Base-by-base conservation (phyloP, 805 yeast species). In the Hanseniaspora mollemarum region DNA sequence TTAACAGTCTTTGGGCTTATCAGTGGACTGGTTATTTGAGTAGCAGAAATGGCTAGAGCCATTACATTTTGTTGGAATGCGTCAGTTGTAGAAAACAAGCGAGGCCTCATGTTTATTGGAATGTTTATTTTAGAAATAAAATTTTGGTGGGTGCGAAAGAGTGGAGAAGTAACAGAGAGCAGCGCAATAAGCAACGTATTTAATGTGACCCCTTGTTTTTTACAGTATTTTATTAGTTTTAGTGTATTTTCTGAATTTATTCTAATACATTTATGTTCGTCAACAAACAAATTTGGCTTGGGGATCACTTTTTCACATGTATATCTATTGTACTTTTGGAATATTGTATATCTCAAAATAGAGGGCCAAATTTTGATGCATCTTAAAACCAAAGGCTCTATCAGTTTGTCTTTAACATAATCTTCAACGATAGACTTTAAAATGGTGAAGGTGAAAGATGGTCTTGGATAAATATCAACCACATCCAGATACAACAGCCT, bases 401-500 rank as follows among this genome's bases (percentile, higher is more conserved):
- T 13, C 13, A 44, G 13, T 1, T 4, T n/a, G 2, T 45, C 43
- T 24, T 18, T 13, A 2, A 28, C 5, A 15, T 41, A 19, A 16
- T 25, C 21, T 5, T 5, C n/a, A 8, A 19, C 15, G 6, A 41
- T 29, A 4, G 33, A n/a, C 2, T 40, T 10, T 10, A 5, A 12
- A 8, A 19, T 35, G 16, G 15, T 12, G 10, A 32, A 1, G 13
- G 31, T 19, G 6, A 38, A 31, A 2, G 9, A 19, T 15, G 44
- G 46, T 18, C 40, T 38, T 32, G 53, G 53, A 16, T 51, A 44
- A n/a, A 39, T 5, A 24, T 42, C 49, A 13, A 51, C 43, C 10
- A 38, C 35, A 4, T 28, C 33, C 2, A 40, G 24, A 19, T 43
- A 25, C n/a, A 51, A 40, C 9, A 44, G 21, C 10, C 10, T n/a